Conservation (phyloP, 2,329 filamentous ascomycete genomes). For the Penicillium sp. region DNA sequence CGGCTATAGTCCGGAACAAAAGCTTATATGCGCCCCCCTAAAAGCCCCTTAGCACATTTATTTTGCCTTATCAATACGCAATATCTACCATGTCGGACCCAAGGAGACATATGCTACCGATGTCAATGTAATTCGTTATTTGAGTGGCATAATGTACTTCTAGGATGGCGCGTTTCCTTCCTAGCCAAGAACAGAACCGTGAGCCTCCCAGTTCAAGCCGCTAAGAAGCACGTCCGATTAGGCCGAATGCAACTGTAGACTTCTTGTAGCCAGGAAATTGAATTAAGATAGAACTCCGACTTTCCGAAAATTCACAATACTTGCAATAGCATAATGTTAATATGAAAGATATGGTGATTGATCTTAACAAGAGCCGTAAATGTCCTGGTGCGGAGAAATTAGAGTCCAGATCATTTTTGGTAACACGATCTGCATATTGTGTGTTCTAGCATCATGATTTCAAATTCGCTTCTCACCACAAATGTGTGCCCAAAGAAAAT, state of each 20-base stretch:
- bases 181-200: not conserved
- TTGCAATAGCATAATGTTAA: too few species aligned
- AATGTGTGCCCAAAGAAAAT: not conserved
- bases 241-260: not conserved
- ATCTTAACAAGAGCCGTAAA: too few species aligned
- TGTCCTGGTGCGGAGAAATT: too few species aligned
- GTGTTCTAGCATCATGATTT: not conserved
- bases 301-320: too few species aligned
- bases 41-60: not conserved
- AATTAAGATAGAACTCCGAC: not conserved
- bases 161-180: not conserved
- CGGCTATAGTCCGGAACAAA: not conserved
- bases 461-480: not conserved
- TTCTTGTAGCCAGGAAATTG: not conserved
- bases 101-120: not conserved
- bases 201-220: not conserved
- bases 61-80: not conserved
- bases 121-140: not conserved
- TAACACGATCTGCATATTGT: not conserved
- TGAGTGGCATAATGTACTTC: not conserved
- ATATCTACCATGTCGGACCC: not conserved
- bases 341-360: too few species aligned
- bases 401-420: too few species aligned
- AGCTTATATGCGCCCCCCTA: not conserved
- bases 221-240: not conserved